Evolutionary conservation across 345 rosid species (phyloP).

Genomic region (Salix viminalis): DNA sequence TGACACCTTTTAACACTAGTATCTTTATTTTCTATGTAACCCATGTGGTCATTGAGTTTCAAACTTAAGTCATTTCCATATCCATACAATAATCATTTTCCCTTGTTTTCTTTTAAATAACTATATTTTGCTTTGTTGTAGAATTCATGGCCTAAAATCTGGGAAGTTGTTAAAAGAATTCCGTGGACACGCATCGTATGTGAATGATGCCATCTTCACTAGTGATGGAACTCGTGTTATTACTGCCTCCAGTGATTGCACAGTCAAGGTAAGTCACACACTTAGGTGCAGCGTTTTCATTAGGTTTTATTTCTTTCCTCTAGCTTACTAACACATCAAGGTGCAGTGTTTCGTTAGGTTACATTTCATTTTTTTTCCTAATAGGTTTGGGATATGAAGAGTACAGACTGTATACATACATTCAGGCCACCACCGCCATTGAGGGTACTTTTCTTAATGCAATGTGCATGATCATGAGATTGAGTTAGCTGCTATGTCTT

Average conservation of each 20-base stretch:
- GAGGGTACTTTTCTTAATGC: conserved; percentile 47
- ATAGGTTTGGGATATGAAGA: conserved; percentile 95
- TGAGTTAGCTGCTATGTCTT: conserved; percentile 1
- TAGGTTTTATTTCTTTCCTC: neutral
- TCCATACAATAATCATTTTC: neutral
- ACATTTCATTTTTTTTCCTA: neutral
- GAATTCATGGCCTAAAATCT: conserved; percentile 95
- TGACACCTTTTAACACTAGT: neutral
- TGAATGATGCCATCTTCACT: conserved; percentile 89
- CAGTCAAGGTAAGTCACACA: conserved; percentile 55
- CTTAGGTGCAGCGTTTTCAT: neutral
- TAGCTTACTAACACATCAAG: neutral
- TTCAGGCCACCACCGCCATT: conserved; percentile 92
- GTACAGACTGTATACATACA: conserved; percentile 90
- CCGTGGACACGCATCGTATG: conserved; percentile 84
- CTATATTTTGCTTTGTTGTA: conserved; percentile 24
- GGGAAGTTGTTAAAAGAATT: conserved; percentile 95
- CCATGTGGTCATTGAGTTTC: neutral
- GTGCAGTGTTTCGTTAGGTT: neutral
- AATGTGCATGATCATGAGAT: neutral
- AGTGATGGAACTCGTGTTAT: conserved; percentile 81
- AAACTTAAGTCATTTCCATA: neutral
- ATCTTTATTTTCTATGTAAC: neutral
- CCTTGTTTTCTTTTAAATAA: neutral
- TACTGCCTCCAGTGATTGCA: conserved; percentile 91